Percentiles rank a stretch among this genome's conserved stretches.
These are phyloP conservation scores for Viola odorata DNA, from an alignment of 345 rosid species.

Conservation along the genomic window DNA sequence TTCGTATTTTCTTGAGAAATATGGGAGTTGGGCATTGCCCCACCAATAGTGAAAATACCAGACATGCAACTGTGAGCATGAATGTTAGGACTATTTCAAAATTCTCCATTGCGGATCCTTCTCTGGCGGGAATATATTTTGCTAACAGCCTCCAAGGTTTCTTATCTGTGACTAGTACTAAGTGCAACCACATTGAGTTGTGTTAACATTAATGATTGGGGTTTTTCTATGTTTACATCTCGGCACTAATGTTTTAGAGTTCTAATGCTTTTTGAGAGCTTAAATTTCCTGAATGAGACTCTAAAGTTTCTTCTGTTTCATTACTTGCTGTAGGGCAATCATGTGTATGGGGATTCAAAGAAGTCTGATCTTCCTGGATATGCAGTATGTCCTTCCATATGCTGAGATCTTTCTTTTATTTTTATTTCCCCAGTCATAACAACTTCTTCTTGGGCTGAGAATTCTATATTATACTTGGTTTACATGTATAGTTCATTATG, in stretches of 20 bases:
- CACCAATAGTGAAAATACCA: neutral
- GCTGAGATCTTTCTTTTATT: neutral
- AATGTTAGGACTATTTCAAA: neutral
- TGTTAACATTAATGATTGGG: neutral
- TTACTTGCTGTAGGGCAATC: slow-evolving; percentile 10
- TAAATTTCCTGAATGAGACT: neutral
- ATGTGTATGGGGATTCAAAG: slow-evolving; percentile 3
- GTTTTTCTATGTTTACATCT: neutral
- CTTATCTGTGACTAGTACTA: neutral
- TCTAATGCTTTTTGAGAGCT: neutral
- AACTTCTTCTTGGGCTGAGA: neutral
- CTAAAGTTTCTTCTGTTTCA: neutral
- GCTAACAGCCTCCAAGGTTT: neutral
- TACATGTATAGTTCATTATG: neutral
- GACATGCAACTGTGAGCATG: neutral
- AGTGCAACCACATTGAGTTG: neutral
- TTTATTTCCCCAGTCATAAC: neutral
- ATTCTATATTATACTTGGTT: neutral
- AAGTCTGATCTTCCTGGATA: slow-evolving; percentile 21
- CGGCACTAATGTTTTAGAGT: neutral
- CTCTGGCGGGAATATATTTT: neutral
- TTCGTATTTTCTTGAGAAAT: neutral
- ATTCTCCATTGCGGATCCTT: neutral
- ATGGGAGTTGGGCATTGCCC: neutral
- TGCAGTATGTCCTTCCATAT: slow-evolving; percentile 17